These are phyloP conservation scores for Carex parvula DNA, from an alignment of 176 grass and related monocot species.

Conservation along the genomic window DNA sequence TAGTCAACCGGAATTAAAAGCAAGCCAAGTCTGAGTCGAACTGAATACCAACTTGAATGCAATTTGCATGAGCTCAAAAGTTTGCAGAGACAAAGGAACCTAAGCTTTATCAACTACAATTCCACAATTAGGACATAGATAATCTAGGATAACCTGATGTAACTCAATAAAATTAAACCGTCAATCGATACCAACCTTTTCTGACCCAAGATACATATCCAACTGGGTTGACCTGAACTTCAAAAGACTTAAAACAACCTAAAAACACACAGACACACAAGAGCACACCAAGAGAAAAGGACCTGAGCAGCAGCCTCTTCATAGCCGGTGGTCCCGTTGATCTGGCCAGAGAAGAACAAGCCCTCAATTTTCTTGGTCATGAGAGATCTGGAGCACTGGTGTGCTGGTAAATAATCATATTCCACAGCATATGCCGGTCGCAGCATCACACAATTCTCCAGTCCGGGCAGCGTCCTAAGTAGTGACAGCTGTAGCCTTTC, in stretches of 20 bases:
- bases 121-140: constrained; percentile 24
- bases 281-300: constrained; percentile 18
- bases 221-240: neutral
- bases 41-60: neutral
- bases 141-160: constrained; percentile 7
- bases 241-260: constrained; percentile 10
- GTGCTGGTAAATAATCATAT: constrained; percentile 89
- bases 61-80: neutral
- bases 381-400: constrained; percentile 98
- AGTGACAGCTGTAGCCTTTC: constrained; percentile 80
- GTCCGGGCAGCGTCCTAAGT: constrained; percentile 81
- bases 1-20: neutral
- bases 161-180: constrained; percentile 10
- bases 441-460: constrained; percentile 95
- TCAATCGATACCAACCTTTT: neutral
- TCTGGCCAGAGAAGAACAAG: constrained; percentile 98
- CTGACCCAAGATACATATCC: neutral
- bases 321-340: constrained; percentile 98
- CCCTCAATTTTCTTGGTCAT: constrained; percentile 94
- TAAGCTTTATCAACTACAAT: neutral
- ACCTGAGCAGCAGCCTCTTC: constrained; percentile 99
- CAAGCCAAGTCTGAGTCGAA: neutral
- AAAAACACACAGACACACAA: neutral
- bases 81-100: neutral
- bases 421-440: constrained; percentile 95